Percentiles rank a stretch among this genome's conserved stretches.
These are phyloP conservation scores for Stentor roeselii DNA, from an alignment of 73 alveolate species.

Conservation along the genomic window DNA sequence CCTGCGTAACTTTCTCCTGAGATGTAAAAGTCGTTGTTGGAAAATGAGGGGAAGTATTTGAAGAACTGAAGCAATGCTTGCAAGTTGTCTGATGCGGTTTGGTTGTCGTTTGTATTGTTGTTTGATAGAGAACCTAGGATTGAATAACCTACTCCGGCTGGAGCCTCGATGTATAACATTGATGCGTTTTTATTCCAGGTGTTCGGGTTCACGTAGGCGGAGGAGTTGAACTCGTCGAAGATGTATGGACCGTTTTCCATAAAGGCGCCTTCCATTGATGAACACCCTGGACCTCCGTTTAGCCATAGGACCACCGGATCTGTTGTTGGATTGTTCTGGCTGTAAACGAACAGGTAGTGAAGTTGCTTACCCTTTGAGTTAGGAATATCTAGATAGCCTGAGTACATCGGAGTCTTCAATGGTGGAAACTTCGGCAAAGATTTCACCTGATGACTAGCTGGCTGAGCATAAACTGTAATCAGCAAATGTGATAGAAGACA, in stretches of 20 bases:
- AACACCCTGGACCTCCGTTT: slow-evolving; percentile 98
- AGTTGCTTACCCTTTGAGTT: slow-evolving; percentile 29
- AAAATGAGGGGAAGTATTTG: slow-evolving; percentile 54
- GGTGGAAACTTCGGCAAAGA: no score
- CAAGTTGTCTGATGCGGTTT: slow-evolving; percentile 50
- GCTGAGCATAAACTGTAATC: no score
- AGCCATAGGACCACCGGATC: slow-evolving; percentile 75
- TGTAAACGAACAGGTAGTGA: slow-evolving; percentile 60
- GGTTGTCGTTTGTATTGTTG: slow-evolving; percentile 32
- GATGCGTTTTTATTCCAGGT: slow-evolving; percentile 74
- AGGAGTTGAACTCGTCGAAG: slow-evolving; percentile 40
- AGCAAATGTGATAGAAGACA: no score
- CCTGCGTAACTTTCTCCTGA: slow-evolving; percentile 97
- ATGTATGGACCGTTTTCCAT: slow-evolving; percentile 84
- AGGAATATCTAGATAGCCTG: slow-evolving; percentile 17
- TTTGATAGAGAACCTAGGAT: slow-evolving; percentile 13
- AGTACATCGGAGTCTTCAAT: slow-evolving; percentile 8
- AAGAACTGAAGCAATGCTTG: slow-evolving; percentile 43
- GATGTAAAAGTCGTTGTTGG: slow-evolving; percentile 63
- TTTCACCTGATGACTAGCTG: no score
- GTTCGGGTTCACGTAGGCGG: slow-evolving; percentile 49
- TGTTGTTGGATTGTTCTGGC: slow-evolving; percentile 60
- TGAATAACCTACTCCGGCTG: slow-evolving; percentile 66
- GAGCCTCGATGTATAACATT: slow-evolving; percentile 54
- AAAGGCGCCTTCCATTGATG: slow-evolving; percentile 83